phyloP scores from a whole-genome alignment of 139 green algal species.

The Astrephomene gubernaculifera region DNA sequence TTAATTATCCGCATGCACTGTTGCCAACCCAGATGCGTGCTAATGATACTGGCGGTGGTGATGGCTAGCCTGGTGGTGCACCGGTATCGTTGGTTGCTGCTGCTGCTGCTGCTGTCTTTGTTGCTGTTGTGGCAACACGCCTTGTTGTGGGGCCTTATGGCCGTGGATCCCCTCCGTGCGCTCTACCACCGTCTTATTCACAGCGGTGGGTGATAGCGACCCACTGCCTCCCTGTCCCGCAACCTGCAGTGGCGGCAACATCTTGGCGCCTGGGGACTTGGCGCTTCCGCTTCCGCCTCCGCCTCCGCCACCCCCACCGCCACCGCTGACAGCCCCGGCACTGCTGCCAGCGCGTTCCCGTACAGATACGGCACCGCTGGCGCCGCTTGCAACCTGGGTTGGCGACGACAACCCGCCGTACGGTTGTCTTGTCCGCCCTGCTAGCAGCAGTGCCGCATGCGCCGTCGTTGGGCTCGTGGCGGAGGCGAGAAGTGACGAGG shows the following conservation, averaged over 20 bases:
- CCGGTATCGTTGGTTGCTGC: too few relatives aligned
- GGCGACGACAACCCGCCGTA: too few relatives aligned
- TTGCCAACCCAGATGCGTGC: too few relatives aligned
- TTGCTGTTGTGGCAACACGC: conserved; percentile 10
- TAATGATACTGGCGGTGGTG: too few relatives aligned
- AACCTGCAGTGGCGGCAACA: conserved; percentile 6
- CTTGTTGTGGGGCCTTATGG: conserved; percentile 18
- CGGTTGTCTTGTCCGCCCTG: background rate
- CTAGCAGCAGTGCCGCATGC: conserved; percentile 28
- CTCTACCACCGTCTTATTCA: conserved; percentile 8
- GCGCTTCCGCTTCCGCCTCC: background rate
- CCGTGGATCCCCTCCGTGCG: conserved; percentile 1
- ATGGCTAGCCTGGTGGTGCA: too few relatives aligned
- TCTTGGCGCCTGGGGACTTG: background rate
- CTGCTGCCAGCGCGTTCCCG: too few relatives aligned
- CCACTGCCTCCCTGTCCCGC: background rate
- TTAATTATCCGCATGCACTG: too few relatives aligned
- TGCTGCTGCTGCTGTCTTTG: background rate
- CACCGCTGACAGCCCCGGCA: too few relatives aligned
- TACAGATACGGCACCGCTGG: too few relatives aligned
- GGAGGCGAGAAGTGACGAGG: background rate
- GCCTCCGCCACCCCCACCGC: background rate
- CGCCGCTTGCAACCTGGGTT: background rate
- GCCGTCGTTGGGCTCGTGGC: conserved; percentile 19
- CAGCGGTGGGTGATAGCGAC: background rate